Base-by-base conservation (phyloP, 192 early-diverging fungal species). In the Backusella macrospora region DNA sequence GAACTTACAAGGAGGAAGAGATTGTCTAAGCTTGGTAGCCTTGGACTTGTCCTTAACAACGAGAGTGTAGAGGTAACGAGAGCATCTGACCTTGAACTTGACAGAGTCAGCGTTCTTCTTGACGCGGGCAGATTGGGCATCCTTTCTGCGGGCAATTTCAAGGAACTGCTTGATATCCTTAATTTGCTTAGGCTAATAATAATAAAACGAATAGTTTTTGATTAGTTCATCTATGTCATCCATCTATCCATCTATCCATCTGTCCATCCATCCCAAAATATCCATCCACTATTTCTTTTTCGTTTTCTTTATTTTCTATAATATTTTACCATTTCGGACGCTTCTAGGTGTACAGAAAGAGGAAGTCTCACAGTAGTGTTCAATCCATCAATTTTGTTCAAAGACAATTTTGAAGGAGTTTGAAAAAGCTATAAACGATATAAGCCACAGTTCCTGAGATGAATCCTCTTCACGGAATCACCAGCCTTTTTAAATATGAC, bases 81-180 rank as follows among this genome's bases (percentile, higher is more conserved):
- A 96, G 92, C 98, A 97, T 84, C 98, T 91, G 76, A 99, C 92
- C 95, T 99, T 99, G 92, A 99, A 98, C 91, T 99, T 99, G 91
- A 90, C 86, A 79, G 92, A 82, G 79, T 87, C 87, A 81, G 87
- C 92, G 90, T 91, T 96, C 91, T 96, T 96, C 94, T 98, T 98
- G 87, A 99, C 94, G 84, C 91, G 93, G 73, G 96, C 92, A 78
- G 91, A 90, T 79, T 91, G 88, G 84, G 96, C 98, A 81, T 97
- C 96, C 92, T 97, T 98, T 88, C 96, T 93, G 81, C 92, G 88
- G 78, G 98, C 93, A 80, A 94, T 94, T 80, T 93, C 89, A 76
- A 99, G 91, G 90, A 99, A 99, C 82, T 97, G 89, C 91, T 98
- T 99, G 85, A 99, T 98, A 85, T 99, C 98, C 77, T 86, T 86